A percentile compares a stretch with the other conserved stretches of the same genome.
Conservation (phyloP, 2,329 filamentous ascomycete genomes). For the Metarhizium humberi region DNA sequence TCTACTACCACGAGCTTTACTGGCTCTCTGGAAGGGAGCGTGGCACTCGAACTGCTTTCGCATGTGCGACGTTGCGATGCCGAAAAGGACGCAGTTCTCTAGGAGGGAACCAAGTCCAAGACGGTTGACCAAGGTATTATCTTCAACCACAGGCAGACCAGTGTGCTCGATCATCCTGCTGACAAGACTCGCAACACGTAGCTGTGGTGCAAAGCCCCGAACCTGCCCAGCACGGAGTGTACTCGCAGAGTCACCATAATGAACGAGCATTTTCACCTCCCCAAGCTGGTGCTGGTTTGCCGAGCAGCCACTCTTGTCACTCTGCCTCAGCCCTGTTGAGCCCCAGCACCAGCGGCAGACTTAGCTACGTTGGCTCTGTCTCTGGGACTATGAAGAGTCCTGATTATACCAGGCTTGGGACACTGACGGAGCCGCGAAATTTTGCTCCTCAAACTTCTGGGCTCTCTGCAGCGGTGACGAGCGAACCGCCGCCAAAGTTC, state of each 20-base stretch:
- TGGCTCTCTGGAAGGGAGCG: not conserved
- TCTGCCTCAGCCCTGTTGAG: slow-evolving; percentile 3
- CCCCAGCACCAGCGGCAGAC: not conserved
- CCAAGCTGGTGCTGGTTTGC: not conserved
- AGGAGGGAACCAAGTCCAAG: slow-evolving; percentile 5
- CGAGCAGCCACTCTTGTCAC: slow-evolving; percentile 5
- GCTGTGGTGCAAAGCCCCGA: not conserved
- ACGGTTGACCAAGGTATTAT: not conserved
- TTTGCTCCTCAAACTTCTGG: slow-evolving; percentile 27
- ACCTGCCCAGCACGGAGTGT: not conserved
- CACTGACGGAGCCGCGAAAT: slow-evolving; percentile 31
- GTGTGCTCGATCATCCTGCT: not conserved
- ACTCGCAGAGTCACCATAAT: not conserved
- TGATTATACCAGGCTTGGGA: slow-evolving; percentile 6
- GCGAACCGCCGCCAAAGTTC: slow-evolving; percentile 29
- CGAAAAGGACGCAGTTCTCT: slow-evolving; percentile 3
- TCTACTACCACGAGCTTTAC: slow-evolving; percentile 4
- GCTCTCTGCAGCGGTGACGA: slow-evolving; percentile 10
- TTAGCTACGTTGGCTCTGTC: not conserved
- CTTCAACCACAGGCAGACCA: too few relatives aligned
- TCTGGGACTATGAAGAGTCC: slow-evolving; percentile 8
- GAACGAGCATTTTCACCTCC: not conserved
- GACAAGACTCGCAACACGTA: not conserved
- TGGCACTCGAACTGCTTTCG: slow-evolving; percentile 2
- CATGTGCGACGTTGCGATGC: slow-evolving; percentile 3